Base-by-base conservation (phyloP, 441 rosid genomes). In the Gossypium schwendimanii region DNA sequence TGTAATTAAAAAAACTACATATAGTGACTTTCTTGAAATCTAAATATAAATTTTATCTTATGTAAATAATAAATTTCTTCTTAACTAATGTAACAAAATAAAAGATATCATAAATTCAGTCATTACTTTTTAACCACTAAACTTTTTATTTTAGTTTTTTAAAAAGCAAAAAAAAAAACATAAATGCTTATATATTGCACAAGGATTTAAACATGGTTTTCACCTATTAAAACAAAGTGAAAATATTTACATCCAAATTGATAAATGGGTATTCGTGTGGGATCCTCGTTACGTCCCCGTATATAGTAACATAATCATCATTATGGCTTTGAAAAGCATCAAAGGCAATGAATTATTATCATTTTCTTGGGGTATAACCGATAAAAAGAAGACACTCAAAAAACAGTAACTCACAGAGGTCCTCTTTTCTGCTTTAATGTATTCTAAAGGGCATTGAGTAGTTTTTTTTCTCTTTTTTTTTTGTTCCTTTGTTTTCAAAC, bases 401-500 rank as follows among this genome's bases (percentile, higher is more conserved):
- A 60, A 68, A 65, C 67, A 49, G 73, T 50, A 66, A 75, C 58
- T 53, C 2, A 18, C 63, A 52, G 5, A 15, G 53, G 45, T 63
- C 76, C 63, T 79, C 18, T 23, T 8, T 44, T 68, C 74, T 83
- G 78, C 76, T 80, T 79, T 78, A 61, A 67, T 80, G 58, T 24
- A 26, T 54, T 54, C 59, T 9, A 7, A 54, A 66, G 24, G 70
- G 75, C 78, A 20, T 54, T 75, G 45, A 72, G 77, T 75, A 80
- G 73, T 69, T 75, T 70, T 70, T 74, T 78, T 80, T 77, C 0
- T 20, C 1, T 47, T 70, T 64, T 76, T 72, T 71, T 75, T 72
- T 70, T 72, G 80, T 80, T 77, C 74, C 65, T 73, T 76, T 72
- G 47, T 70, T 65, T 76, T 57, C 69, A 20, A 80, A 72, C 75